Evolutionary conservation across 371 early-diverging fungal species (phyloP), one percentile per base, ranked within the genome.

Genomic region (Rhizopus stolonifer): DNA sequence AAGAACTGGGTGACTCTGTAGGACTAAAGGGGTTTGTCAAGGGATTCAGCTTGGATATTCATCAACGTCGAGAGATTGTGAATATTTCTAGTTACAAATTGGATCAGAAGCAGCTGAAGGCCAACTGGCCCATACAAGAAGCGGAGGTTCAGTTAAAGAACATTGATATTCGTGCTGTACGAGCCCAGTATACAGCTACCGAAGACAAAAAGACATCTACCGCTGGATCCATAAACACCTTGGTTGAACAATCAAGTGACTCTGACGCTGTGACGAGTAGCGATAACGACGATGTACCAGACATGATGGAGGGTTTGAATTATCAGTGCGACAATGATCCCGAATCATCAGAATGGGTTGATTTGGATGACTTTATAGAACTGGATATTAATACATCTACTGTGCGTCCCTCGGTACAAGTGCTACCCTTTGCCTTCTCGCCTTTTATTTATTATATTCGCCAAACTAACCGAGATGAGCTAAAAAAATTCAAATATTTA

Each of bases 391-490:
- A 33, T 13, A 59, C 47, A 19, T 76, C 74, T 1, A 39, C 47
- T 11, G 25, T 53, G 4, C 17, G 56, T 10, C 74, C 74, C 2
- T 49, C 36, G 1, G 66, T 84, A 2, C 70, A 69, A 45, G 80
- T 84, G 13, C 55, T 82, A 0, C 84, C 89, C 0, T 83, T 86
- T 58, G 70, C 79, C 0, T 86, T 79, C 69, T 60, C 78, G 0
- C 88, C 88, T 0, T 70, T 74, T 49, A 60, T 87, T 13, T 73
- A 79, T 33, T 89, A 86, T 60, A 78, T 77, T 54, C 82, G 80
- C 45, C 77, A 80, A 52, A 72, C 55, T n/a, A 67, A 76, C 39
- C 66, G 72, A 39, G 69, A 64, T 31, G 76, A 73, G 36, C 34
- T 61, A 4, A 65, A 74, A 46, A 65, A 69, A 36, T 70, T 69